Percentiles rank a stretch among this genome's conserved stretches.
Conservation (phyloP, 2,329 filamentous ascomycete genomes). For the Nemania sp. region DNA sequence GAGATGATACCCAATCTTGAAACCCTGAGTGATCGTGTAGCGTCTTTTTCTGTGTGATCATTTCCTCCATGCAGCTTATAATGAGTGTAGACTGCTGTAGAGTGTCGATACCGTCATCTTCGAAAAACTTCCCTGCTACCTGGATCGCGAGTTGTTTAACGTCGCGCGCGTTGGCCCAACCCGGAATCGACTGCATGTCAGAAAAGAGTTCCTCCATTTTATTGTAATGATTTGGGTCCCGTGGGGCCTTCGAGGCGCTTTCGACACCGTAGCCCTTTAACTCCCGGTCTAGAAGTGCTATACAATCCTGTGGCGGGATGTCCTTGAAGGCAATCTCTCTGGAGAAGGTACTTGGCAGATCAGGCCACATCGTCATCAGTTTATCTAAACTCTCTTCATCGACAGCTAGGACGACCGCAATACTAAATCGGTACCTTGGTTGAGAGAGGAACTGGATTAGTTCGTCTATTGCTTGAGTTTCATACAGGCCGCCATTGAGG, state of each 20-base stretch:
- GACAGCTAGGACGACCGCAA: not conserved
- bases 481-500: not conserved
- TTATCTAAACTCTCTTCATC: not conserved
- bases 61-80: not conserved
- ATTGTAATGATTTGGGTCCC: not conserved
- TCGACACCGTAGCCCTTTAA: not conserved
- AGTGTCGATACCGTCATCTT: not conserved
- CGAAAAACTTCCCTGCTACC: not conserved
- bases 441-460: slow-evolving; percentile 3
- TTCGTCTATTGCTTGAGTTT: not conserved
- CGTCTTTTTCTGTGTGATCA: not conserved
- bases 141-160: slow-evolving; percentile 7
- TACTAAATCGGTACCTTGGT: not conserved
- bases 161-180: slow-evolving; percentile 8
- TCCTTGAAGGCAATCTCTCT: not conserved
- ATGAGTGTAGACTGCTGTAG: not conserved
- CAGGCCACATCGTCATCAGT: not conserved
- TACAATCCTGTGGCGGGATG: not conserved
- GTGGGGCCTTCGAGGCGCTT: not conserved
- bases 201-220: not conserved
- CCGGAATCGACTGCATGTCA: not conserved
- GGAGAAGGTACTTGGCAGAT: not conserved
- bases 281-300: not conserved
- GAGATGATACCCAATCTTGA: no score
- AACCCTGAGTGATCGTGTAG: no score